Conservation (phyloP, 2,329 filamentous ascomycete genomes). For the Alternaria viburni region DNA sequence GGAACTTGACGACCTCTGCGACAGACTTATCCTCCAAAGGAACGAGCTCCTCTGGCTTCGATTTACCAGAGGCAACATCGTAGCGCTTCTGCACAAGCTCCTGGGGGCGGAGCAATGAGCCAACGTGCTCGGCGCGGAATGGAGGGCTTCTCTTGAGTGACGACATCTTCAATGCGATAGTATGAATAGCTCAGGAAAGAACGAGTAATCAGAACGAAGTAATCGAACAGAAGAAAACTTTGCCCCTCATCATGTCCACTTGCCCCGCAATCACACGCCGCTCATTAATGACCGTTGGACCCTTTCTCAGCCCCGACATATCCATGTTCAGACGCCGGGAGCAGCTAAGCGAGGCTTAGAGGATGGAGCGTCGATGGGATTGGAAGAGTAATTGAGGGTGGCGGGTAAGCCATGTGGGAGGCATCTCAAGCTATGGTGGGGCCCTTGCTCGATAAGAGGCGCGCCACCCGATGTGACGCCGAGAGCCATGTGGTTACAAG, state of each 20-base stretch:
- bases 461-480: constrained; percentile 3
- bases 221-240: constrained; percentile 11
- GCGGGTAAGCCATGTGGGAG: constrained; percentile 29
- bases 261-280: constrained; percentile 30
- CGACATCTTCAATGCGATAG: constrained; percentile 41
- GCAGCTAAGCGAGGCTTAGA: constrained; percentile 12
- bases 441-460: constrained; percentile 18
- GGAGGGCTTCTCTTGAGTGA: constrained; percentile 56
- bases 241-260: constrained; percentile 29
- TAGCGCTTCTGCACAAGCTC: constrained; percentile 66
- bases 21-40: constrained; percentile 70
- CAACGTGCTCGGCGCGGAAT: constrained; percentile 76
- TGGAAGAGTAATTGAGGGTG: constrained; percentile 20
- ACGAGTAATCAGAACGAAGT: constrained; percentile 5
- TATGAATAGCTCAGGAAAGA: constrained; percentile 5
- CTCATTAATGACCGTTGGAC: constrained; percentile 18
- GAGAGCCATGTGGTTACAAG: not conserved
- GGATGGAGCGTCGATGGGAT: constrained; percentile 17
- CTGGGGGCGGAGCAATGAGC: constrained; percentile 71
- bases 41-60: constrained; percentile 54
- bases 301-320: constrained; percentile 13
- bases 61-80: constrained; percentile 59
- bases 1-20: constrained; percentile 68
- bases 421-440: constrained; percentile 31
- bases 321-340: constrained; percentile 11